Evolutionary conservation across 768 basidiomycete genomes (phyloP), one percentile per base, ranked within the genome.

Genomic region (Clitopilus hobsonii): DNA sequence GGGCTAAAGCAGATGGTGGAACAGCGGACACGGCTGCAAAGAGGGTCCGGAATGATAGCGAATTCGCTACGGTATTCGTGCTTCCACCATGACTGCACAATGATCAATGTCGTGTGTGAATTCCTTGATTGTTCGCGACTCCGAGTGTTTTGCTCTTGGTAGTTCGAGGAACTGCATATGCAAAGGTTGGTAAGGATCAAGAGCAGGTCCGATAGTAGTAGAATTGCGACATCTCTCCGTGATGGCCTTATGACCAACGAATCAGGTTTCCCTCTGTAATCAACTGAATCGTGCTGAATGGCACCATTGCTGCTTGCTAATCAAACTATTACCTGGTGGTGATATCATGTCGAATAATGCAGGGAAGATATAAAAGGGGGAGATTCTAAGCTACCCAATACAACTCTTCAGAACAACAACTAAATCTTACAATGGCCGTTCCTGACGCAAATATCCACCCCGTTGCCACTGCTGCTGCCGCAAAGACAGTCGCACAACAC

Each of bases 401-500:
- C n/a, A n/a, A n/a, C n/a, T 27, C 22, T 27, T 16, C 14, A 23
- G 48, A 27, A 26, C 2, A 30, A 45, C 41, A 45, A 11, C 32
- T 45, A 11, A 45, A 10, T 23, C 22, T 23, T 11, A 23, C 24
- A 41, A 79, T 79, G 77, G 45, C 62, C 41, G 64, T 70, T 38
- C 79, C 79, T 49, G 82, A 85, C 67, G 74, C 65, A 59, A 61
- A 80, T n/a, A 79, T 86, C 27, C 74, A 77, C 59, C 83, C 85
- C 0, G 68, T 71, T 56, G 85, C 86, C 6, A 87, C 86, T 0
- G 85, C 79, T 1, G 63, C 56, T 5, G 86, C 86, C 0, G 74
- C 71, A 0, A 57, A 75, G 56, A 78, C 78, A 0, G 86, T 83
- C 0, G 77, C 71, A 16, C 62, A 74, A 56, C 86, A 85, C 61